Evolutionary conservation across 768 basidiomycete genomes (phyloP).

Genomic region (Flagelloscypha sp.): DNA sequence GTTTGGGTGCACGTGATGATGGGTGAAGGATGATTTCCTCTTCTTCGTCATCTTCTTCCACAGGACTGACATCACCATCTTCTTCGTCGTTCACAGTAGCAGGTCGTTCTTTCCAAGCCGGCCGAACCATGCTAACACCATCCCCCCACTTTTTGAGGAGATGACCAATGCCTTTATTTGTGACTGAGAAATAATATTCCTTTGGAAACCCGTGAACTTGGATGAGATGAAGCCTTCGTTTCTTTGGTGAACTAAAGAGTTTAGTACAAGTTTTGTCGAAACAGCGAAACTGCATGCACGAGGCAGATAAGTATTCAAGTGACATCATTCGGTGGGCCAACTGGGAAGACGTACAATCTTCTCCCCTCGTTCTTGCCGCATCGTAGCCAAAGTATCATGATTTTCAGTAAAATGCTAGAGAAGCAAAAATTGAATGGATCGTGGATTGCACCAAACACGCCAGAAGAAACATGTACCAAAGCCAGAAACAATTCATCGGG

Average conservation of each 20-base stretch:
- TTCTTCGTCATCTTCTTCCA: constrained; percentile 10
- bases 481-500: constrained; percentile 74
- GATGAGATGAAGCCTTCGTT: constrained; percentile 74
- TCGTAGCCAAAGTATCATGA: constrained; percentile 77
- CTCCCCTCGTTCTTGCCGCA: constrained; percentile 72
- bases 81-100: constrained; percentile 18
- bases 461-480: constrained; percentile 50
- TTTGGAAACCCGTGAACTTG: constrained; percentile 77
- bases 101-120: constrained; percentile 55
- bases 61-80: constrained; percentile 8
- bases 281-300: constrained; percentile 76
- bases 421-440: constrained; percentile 1
- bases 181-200: constrained; percentile 86
- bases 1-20: no score
- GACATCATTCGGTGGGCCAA: no score
- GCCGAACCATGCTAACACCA: constrained; percentile 71
- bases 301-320: constrained; percentile 25
- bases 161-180: constrained; percentile 84
- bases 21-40: no score
- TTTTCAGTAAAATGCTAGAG: constrained; percentile 75
- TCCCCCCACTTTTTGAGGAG: constrained; percentile 75
- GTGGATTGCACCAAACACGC: constrained; percentile 6
- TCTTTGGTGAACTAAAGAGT: constrained; percentile 63
- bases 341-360: constrained; percentile 82
- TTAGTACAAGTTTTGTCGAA: constrained; percentile 48